Base-by-base conservation (phyloP, 1,284 basidiomycete species). In the Thelephora terrestris region DNA sequence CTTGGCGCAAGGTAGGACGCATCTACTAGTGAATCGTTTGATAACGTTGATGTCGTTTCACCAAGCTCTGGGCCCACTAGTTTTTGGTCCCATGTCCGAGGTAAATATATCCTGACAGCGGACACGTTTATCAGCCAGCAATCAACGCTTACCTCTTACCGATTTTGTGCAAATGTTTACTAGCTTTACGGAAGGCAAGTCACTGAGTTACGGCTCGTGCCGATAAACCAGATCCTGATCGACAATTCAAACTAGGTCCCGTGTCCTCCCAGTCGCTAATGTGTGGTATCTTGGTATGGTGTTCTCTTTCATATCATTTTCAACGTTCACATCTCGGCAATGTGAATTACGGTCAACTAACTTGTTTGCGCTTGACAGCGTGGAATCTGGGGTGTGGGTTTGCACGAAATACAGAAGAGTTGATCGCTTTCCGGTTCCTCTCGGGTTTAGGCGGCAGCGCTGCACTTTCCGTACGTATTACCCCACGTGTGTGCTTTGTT, bases 311-410 rank as follows among this genome's bases (percentile, higher is more conserved):
- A 39, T 32, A n/a, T 43, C 21, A 37, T 27, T 27, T 27, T 27
- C 25, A 9, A 27, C 4, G 25, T 5, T 27, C 29, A 32, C 5
- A n/a, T 16, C 9, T 20, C n/a, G 1, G 16, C 43, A 2, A 12
- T 32, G 14, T 14, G 12, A 32, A 6, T 10, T 10, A 12, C 29
- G 9, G 12, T 37, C 43, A 16, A 23, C 16, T 39, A 43, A 37
- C 23, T 37, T 21, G 9, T 10, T 50, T 23, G n/a, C 16, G 24
- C 40, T 20, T 29, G 18, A 4, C 46, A 79, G 78, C 60, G 3
- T 82, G 79, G 76, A 84, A 81, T 56, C 53, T 79, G 1, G 77
- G 57, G 1, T 84, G 81, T 51, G 76, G 78, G 0, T 84, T 82
- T 49, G 76, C 81, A 0, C 72, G 75, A 49, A 81, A 65, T 43